Percentiles rank a stretch among this genome's conserved stretches.
Evolutionary conservation across 805 yeast genomes (phyloP).

Genomic region (Candida gorgasii): DNA sequence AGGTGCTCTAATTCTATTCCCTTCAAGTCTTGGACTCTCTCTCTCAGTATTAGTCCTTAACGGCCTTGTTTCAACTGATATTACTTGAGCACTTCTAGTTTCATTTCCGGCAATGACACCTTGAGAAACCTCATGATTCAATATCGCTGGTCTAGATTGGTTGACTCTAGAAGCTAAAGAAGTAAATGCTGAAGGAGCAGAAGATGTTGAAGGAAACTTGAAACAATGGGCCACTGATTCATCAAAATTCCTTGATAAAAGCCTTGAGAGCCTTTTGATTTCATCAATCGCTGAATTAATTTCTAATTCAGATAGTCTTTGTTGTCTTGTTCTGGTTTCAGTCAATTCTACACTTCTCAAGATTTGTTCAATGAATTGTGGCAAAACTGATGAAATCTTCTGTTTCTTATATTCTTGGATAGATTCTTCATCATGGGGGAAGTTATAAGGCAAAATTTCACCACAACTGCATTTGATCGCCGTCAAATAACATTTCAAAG

Average conservation of each 20-base stretch:
- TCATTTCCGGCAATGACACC: conserved; percentile 28
- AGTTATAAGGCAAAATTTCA: conserved; percentile 27
- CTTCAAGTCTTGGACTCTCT: conserved; percentile 1
- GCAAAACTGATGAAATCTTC: conserved; percentile 27
- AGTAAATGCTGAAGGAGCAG: conserved; percentile 23
- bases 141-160: conserved; percentile 33
- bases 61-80: conserved; percentile 12
- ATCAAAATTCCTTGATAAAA: conserved; percentile 13
- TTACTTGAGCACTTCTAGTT: conserved; percentile 6
- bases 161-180: conserved; percentile 32
- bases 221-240: conserved; percentile 29
- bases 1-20: background rate
- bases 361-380: conserved; percentile 40
- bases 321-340: conserved; percentile 41
- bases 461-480: conserved; percentile 34
- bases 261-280: conserved; percentile 2
- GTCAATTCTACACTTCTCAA: conserved; percentile 34
- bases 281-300: conserved; percentile 16
- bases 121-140: conserved; percentile 40
- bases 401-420: conserved; percentile 22
- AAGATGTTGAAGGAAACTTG: conserved; percentile 26
- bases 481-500: conserved; percentile 33
- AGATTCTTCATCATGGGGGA: conserved; percentile 14
- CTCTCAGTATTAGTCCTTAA: background rate
- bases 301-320: conserved; percentile 23